Evolutionary conservation across 108 stramenopile genomes (phyloP).

Genomic region (Aurantiochytrium sp.): DNA sequence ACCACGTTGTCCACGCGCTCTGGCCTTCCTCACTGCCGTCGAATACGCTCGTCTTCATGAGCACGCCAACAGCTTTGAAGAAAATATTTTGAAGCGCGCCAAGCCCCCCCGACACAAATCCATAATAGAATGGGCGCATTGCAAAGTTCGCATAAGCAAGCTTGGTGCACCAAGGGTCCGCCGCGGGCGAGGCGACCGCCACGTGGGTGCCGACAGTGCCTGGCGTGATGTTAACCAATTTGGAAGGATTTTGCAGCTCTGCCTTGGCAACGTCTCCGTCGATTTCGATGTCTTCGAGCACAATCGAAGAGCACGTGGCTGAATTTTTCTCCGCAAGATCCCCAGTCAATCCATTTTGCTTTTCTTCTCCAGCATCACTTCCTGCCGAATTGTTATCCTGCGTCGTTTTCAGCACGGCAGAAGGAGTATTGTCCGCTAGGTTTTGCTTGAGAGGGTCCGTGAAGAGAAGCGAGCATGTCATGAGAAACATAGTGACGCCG

Average conservation of each 20-base stretch:
- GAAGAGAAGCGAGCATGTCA: neutral
- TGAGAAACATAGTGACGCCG: neutral
- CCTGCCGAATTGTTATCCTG: too few species aligned
- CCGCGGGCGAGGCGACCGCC: neutral
- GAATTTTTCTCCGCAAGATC: too few species aligned
- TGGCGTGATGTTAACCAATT: too few species aligned
- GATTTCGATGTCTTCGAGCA: too few species aligned
- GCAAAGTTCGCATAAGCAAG: neutral
- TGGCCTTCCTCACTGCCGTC: neutral
- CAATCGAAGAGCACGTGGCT: too few species aligned
- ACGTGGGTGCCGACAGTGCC: neutral
- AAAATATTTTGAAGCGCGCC: constrained; percentile 2
- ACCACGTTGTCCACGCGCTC: neutral
- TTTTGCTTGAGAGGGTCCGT: too few species aligned
- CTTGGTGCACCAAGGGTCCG: neutral
- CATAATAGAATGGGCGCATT: neutral
- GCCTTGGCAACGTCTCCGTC: too few species aligned
- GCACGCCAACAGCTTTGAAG: neutral
- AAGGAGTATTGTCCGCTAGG: too few species aligned
- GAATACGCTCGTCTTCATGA: neutral
- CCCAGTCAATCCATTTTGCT: too few species aligned
- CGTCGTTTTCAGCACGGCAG: too few species aligned
- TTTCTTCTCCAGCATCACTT: too few species aligned
- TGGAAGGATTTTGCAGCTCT: too few species aligned
- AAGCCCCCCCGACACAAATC: neutral